These are phyloP conservation scores for Paraconiothyrium brasiliense DNA, from an alignment of 2,329 filamentous ascomycete genomes.

Conservation along the genomic window DNA sequence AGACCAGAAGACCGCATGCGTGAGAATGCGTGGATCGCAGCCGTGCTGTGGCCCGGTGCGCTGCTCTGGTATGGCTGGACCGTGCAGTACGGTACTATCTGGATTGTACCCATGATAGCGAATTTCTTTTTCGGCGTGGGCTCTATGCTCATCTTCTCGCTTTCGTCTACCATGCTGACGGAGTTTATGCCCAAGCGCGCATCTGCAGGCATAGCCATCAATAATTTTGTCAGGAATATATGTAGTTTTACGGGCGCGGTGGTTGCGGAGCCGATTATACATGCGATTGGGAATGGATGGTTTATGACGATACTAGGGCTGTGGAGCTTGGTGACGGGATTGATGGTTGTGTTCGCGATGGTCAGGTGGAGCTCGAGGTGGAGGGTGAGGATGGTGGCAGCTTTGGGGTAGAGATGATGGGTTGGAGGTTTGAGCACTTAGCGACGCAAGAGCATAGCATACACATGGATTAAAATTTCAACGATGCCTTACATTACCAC, in stretches of 20 bases:
- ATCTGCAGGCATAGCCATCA: constrained; percentile 49
- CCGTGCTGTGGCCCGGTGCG: constrained; percentile 47
- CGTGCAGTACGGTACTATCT: constrained; percentile 42
- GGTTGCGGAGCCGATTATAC: constrained; percentile 47
- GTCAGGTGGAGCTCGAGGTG: constrained; percentile 68
- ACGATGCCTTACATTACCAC: not conserved
- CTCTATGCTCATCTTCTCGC: constrained; percentile 50
- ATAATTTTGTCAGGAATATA: constrained; percentile 52
- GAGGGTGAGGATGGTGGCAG: constrained; percentile 69
- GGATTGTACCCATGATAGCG: constrained; percentile 49
- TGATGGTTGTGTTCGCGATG: constrained; percentile 67
- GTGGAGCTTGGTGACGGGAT: constrained; percentile 53
- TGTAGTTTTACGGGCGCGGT: constrained; percentile 49
- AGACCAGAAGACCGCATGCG: constrained; percentile 51
- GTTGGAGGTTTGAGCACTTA: not conserved
- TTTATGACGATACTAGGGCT: constrained; percentile 56
- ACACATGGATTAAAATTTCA: not conserved
- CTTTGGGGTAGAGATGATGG: constrained; percentile 24
- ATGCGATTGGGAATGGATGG: constrained; percentile 52
- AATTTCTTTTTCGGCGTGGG: constrained; percentile 55
- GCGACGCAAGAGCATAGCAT: not conserved
- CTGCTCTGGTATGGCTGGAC: constrained; percentile 52
- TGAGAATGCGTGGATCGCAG: constrained; percentile 53
- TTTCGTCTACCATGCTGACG: constrained; percentile 52
- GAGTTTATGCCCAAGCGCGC: constrained; percentile 52